phyloP scores from a whole-genome alignment of 177 flowering plant species.

The Vitis hybrid region DNA sequence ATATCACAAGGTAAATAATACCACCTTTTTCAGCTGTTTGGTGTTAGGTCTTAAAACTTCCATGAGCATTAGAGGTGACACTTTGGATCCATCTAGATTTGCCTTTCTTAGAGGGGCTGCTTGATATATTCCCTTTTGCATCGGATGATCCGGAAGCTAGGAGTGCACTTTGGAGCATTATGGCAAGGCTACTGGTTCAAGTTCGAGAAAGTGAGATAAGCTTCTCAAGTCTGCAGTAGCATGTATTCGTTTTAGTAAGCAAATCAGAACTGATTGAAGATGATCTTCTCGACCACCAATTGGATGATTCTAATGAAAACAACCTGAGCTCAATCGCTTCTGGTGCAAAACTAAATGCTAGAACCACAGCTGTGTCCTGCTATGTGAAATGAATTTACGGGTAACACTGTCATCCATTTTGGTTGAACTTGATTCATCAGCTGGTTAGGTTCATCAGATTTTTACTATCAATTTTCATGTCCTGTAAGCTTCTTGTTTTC shows the following conservation, averaged over 20 bases:
- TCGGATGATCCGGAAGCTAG: constrained; percentile 79
- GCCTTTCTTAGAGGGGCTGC: constrained; percentile 63
- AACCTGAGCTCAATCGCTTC: constrained; percentile 16
- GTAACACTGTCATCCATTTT: neutral
- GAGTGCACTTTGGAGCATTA: constrained; percentile 77
- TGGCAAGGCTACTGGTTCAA: constrained; percentile 51
- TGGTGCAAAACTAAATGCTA: constrained; percentile 28
- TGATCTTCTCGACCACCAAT: constrained; percentile 54
- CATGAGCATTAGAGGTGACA: constrained; percentile 15
- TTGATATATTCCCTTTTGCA: constrained; percentile 67
- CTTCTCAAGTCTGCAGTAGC: constrained; percentile 34
- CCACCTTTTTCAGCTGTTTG: neutral
- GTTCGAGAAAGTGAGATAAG: constrained; percentile 51
- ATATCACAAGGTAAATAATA: constrained; percentile 57
- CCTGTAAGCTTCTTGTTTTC: constrained; percentile 13
- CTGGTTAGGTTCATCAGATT: neutral
- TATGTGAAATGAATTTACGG: neutral
- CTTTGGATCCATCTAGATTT: constrained; percentile 48
- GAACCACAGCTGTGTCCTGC: constrained; percentile 67
- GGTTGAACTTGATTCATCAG: neutral
- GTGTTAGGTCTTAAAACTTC: neutral
- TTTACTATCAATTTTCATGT: neutral
- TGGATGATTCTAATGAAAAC: constrained; percentile 27
- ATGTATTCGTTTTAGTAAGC: constrained; percentile 46
- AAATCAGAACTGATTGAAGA: constrained; percentile 73